These are phyloP conservation scores for Corylus heterophylla DNA, from an alignment of 306 rosid genomes.

Conservation along the genomic window DNA sequence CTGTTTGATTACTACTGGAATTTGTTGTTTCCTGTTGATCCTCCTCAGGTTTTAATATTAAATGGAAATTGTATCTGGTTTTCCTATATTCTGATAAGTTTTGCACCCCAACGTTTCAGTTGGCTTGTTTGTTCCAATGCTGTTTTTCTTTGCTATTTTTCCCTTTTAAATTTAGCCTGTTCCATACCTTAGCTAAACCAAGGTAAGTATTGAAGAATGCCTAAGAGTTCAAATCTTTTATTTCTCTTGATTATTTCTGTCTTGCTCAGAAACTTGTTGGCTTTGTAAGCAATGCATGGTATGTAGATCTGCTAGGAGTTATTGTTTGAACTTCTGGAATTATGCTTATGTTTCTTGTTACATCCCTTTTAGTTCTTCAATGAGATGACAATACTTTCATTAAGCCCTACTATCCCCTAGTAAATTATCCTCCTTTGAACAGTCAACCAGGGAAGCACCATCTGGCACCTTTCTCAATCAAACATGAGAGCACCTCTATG, in stretches of 20 bases:
- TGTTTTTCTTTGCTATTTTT: not conserved
- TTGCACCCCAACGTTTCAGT: not conserved
- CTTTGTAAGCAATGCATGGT: not conserved
- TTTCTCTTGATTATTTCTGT: not conserved
- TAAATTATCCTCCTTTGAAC: slow-evolving; percentile 26
- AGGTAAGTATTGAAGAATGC: not conserved
- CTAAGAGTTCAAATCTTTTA: not conserved
- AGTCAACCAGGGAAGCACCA: slow-evolving; percentile 60
- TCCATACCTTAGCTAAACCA: not conserved
- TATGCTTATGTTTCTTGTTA: not conserved
- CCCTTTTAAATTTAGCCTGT: not conserved
- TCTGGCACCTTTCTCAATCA: slow-evolving; percentile 47
- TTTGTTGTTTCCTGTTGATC: not conserved
- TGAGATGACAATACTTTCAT: not conserved
- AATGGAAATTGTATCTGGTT: not conserved
- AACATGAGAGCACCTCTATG: slow-evolving; percentile 56
- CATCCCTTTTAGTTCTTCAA: not conserved
- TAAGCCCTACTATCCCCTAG: not conserved
- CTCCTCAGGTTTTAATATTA: not conserved
- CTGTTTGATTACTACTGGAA: not conserved
- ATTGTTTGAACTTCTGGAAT: slow-evolving; percentile 4
- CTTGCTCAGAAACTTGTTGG: not conserved
- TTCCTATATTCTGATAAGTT: not conserved
- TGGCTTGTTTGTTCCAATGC: not conserved
- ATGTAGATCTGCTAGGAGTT: not conserved